phyloP scores from a whole-genome alignment of 2,329 filamentous ascomycete species.

The Aspergillus luchuensis region DNA sequence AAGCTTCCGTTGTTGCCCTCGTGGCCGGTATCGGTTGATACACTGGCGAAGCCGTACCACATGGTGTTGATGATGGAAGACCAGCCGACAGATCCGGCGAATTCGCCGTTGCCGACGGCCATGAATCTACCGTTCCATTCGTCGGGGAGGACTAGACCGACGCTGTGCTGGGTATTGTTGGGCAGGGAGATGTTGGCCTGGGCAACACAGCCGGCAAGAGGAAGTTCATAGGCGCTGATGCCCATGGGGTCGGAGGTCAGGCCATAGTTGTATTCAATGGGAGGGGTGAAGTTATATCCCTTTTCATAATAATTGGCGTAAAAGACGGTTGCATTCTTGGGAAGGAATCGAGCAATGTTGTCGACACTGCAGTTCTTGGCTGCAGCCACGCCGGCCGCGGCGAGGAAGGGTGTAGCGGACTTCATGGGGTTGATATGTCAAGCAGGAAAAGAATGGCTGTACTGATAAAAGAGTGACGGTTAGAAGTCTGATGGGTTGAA shows the following conservation, averaged over 20 bases:
- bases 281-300: constrained; percentile 6
- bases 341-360: neutral
- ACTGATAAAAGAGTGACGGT: neutral
- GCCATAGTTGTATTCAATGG: constrained; percentile 5
- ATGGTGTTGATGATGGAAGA: constrained; percentile 9
- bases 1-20: constrained; percentile 10
- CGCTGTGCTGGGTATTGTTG: constrained; percentile 11
- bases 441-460: neutral
- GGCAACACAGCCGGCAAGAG: constrained; percentile 5
- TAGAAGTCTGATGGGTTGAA: neutral
- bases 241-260: neutral
- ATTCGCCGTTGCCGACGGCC: constrained; percentile 8
- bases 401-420: neutral
- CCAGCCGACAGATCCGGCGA: constrained; percentile 5
- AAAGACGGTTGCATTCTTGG: constrained; percentile 3
- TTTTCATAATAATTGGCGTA: constrained; percentile 6
- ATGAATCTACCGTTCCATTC: constrained; percentile 9
- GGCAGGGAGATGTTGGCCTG: constrained; percentile 9
- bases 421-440: neutral
- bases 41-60: constrained; percentile 10
- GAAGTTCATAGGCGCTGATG: constrained; percentile 2
- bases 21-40: constrained; percentile 7
- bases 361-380: constrained; percentile 9
- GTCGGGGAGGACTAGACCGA: constrained; percentile 1
- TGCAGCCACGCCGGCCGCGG: constrained; percentile 4